phyloP scores from a whole-genome alignment of 1,139 yeast species.

The Hansenula sp. region DNA sequence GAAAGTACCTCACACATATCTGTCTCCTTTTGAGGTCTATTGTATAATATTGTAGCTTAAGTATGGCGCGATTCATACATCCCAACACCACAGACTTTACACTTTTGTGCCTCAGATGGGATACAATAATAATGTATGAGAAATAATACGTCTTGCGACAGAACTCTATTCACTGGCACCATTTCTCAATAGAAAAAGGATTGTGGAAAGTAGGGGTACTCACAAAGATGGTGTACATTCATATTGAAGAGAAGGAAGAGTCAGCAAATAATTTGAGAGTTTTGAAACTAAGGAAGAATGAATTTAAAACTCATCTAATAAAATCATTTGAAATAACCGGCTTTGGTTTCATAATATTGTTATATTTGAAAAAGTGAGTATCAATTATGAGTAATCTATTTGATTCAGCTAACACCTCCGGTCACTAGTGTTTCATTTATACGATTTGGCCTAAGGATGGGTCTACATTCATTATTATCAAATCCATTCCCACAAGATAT shows the following conservation, averaged over 20 bases:
- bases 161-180: too few species aligned
- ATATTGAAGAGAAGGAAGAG: constrained; percentile 10
- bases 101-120: too few species aligned
- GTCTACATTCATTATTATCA: constrained; percentile 26
- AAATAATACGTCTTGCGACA: too few species aligned
- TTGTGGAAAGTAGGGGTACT: background rate
- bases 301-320: constrained; percentile 19
- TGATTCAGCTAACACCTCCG: constrained; percentile 1
- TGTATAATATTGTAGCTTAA: too few species aligned
- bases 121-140: too few species aligned
- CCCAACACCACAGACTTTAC: too few species aligned
- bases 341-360: constrained; percentile 22
- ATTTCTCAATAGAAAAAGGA: too few species aligned
- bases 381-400: constrained; percentile 11
- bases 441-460: constrained; percentile 19
- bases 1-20: too few species aligned
- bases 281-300: constrained; percentile 23
- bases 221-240: constrained; percentile 3
- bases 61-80: too few species aligned
- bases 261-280: constrained; percentile 21
- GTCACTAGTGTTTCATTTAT: constrained; percentile 16
- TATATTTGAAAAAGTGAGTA: constrained; percentile 23
- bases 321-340: constrained; percentile 22
- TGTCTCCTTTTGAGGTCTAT: too few species aligned
- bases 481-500: constrained; percentile 29